Percentiles rank a stretch among this genome's conserved stretches.
These are phyloP conservation scores for Massarina eburnea DNA, from an alignment of 2,329 filamentous ascomycete species.

Conservation along the genomic window DNA sequence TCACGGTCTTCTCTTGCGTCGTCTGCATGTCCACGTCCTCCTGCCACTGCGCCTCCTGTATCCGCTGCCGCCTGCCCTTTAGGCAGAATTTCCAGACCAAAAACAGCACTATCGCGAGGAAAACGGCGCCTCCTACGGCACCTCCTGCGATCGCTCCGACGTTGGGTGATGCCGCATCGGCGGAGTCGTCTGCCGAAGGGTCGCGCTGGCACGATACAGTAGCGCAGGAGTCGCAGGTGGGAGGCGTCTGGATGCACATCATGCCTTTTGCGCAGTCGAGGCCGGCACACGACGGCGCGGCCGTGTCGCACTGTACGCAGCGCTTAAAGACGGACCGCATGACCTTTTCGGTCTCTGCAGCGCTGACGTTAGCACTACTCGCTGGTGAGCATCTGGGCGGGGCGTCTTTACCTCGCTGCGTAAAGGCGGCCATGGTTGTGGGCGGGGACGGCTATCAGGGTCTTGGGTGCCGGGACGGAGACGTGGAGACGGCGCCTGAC, in stretches of 20 bases:
- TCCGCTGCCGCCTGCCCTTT: slow-evolving; percentile 72
- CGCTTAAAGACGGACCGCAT: slow-evolving; percentile 55
- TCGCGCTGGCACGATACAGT: slow-evolving; percentile 55
- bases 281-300: slow-evolving; percentile 59
- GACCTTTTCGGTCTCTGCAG: slow-evolving; percentile 39
- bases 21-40: slow-evolving; percentile 55
- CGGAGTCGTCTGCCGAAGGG: slow-evolving; percentile 31
- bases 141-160: slow-evolving; percentile 88
- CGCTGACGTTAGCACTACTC: slow-evolving; percentile 8
- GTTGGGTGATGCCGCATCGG: slow-evolving; percentile 55
- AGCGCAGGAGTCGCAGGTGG: slow-evolving; percentile 63
- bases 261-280: slow-evolving; percentile 54
- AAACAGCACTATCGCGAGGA: slow-evolving; percentile 73
- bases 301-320: slow-evolving; percentile 59
- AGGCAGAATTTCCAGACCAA: slow-evolving; percentile 87
- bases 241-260: slow-evolving; percentile 61
- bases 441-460: slow-evolving; percentile 1
- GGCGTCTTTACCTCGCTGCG: slow-evolving; percentile 14
- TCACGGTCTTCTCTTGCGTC: slow-evolving; percentile 58
- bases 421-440: slow-evolving; percentile 16
- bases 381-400: neutral
- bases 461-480: slow-evolving; percentile 4
- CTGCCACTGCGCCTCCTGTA: slow-evolving; percentile 59
- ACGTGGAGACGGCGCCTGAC: slow-evolving; percentile 10
- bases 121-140: slow-evolving; percentile 79